phyloP scores from a whole-genome alignment of 306 rosid species.

The Hippophae rhamnoides region DNA sequence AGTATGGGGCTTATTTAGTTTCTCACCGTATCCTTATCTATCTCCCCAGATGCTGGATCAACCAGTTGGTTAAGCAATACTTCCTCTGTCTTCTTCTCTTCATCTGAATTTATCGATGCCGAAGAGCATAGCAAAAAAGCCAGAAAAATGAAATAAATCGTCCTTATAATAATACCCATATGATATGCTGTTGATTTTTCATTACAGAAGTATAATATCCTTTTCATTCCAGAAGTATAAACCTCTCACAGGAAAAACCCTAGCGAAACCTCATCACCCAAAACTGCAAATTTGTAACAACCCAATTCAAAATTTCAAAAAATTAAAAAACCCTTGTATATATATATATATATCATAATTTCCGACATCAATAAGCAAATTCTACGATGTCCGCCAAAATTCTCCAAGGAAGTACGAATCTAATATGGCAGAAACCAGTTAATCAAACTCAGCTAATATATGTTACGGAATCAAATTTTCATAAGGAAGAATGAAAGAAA shows the following conservation, averaged over 20 bases:
- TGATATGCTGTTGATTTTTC: slow-evolving; percentile 33
- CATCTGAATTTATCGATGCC: slow-evolving; percentile 29
- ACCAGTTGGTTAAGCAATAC: slow-evolving; percentile 41
- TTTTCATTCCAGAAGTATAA: slow-evolving; percentile 43
- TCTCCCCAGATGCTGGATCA: slow-evolving; percentile 42
- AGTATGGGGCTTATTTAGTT: slow-evolving; percentile 4
- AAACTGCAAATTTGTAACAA: slow-evolving; percentile 15
- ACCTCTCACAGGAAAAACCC: slow-evolving; percentile 33
- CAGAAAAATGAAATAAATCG: slow-evolving; percentile 43
- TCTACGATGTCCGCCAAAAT: slow-evolving; percentile 28
- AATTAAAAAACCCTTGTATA: slow-evolving; percentile 7
- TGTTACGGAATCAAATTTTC: not conserved
- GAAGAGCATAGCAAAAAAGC: slow-evolving; percentile 33
- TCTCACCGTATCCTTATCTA: slow-evolving; percentile 60
- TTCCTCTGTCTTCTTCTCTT: slow-evolving; percentile 30
- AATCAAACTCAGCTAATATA: slow-evolving; percentile 20
- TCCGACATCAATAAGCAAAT: slow-evolving; percentile 11
- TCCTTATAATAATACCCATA: slow-evolving; percentile 43
- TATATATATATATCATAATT: not conserved
- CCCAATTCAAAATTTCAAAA: slow-evolving; percentile 21
- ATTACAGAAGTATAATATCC: slow-evolving; percentile 34
- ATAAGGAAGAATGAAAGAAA: slow-evolving; percentile 7
- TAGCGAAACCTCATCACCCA: slow-evolving; percentile 27
- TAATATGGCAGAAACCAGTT: slow-evolving; percentile 6
- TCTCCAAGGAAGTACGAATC: slow-evolving; percentile 21